phyloP scores from a whole-genome alignment of 495 filamentous ascomycete species.

The Trichoderma orchidacearum region DNA sequence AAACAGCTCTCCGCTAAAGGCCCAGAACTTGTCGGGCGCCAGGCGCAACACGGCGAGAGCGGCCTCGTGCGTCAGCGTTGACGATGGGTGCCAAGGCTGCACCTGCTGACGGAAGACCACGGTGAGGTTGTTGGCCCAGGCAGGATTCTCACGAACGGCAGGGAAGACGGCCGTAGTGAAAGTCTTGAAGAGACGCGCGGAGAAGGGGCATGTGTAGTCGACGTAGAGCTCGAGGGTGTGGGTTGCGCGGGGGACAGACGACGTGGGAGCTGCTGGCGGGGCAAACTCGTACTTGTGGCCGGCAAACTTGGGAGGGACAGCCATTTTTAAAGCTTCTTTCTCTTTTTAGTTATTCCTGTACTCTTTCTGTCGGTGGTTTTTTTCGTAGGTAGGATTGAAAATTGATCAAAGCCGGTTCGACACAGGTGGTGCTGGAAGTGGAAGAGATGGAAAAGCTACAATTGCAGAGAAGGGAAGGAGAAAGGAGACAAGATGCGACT shows the following conservation, averaged over 20 bases:
- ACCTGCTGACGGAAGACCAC: conserved; percentile 82
- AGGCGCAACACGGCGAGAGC: conserved; percentile 60
- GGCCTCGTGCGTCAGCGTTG: conserved; percentile 79
- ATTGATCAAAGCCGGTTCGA: background rate
- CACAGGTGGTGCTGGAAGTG: background rate
- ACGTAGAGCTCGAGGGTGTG: conserved; percentile 74
- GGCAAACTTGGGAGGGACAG: conserved; percentile 63
- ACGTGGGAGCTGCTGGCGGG: conserved; percentile 14
- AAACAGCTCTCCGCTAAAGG: conserved; percentile 63
- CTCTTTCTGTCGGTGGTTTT: background rate
- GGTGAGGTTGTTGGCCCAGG: conserved; percentile 43
- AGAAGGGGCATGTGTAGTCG: conserved; percentile 74
- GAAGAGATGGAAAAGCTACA: too few species aligned
- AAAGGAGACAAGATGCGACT: background rate
- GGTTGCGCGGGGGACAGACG: conserved; percentile 28
- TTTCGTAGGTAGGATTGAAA: background rate
- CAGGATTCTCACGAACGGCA: conserved; percentile 33
- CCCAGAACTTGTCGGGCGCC: conserved; percentile 59
- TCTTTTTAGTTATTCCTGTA: too few species aligned
- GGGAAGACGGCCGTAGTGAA: conserved; percentile 47
- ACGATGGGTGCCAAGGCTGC: conserved; percentile 92
- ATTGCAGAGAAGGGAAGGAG: too few species aligned
- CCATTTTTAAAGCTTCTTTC: conserved; percentile 44
- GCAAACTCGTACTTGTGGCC: conserved; percentile 46
- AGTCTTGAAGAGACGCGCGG: conserved; percentile 54